Base-by-base conservation (phyloP, 164 flowering plant species). In the Aristolochia fimbriata region DNA sequence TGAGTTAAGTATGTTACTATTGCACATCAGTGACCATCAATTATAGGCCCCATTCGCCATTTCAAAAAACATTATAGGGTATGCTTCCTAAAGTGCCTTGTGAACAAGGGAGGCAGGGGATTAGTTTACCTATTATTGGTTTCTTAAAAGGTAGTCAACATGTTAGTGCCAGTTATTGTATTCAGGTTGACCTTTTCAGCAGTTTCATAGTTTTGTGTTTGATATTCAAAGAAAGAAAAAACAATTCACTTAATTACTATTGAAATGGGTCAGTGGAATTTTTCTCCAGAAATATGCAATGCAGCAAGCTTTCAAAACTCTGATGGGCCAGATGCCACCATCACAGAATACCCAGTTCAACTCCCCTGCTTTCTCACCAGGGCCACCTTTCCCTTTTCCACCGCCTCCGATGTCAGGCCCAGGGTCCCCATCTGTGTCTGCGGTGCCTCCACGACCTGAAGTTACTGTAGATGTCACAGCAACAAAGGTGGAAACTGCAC, bases 221-320 rank as follows among this genome's bases (percentile, higher is more conserved):
- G 43, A 37, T 10, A 37, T 37, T 37, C 10, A 37, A 37, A 37
- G 43, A 37, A 27, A 27, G 30, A 27, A 27, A 27, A 27, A 27
- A 27, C 30, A 27, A 27, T 2, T 27, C 30, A 37, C 43, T 37
- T 37, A 10, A 37, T 37, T 10, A 10, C 43, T 37, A 37, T 37
- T 37, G 0, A 37, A 37, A 37, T 37, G 43, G 37, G 9, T 37
- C 9, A 37, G 4, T 37, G 43, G 23, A 55, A 49, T 59, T 47
- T 69, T 66, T 45, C 62, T 59, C 60, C 89, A 92, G 98, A 84
- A 88, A 73, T 85, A 80, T 73, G 98, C 98, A 47, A 92, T 87
- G 96, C 93, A 92, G 78, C 91, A 87, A 81, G 93, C 96, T 78
- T 75, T 87, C 61, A 89, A 89, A 72, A 81, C 83, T 58, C 15